Evolutionary conservation across 768 basidiomycete genomes (phyloP), one percentile per base, ranked within the genome.

Genomic region (Lentinula raphanica): DNA sequence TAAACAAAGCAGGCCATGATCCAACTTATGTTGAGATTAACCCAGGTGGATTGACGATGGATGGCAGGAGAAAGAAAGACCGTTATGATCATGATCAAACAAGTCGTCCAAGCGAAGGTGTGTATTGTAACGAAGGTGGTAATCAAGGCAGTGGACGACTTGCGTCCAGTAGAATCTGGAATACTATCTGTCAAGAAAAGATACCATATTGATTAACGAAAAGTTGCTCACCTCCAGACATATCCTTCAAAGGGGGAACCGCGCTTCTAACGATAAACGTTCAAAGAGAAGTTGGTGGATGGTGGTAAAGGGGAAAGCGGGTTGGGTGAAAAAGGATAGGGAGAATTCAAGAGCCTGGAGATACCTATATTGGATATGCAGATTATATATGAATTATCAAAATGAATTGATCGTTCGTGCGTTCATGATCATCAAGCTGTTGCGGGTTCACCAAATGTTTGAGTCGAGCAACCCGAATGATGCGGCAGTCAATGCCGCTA

Each of bases 11-110:
- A 61, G 2, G 60, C 50, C 39, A 61, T 25, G 11, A 61, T 58
- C 60, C 60, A 61, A 45, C 58, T 61, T 17, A 61, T 46, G 32
- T 55, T 58, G 44, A 61, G 58, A 39, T 61, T 61, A 36, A 61
- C n/a, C 60, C 60, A 61, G 23, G 60, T 58, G 38, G 56, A 27
- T 17, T 45, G 50, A 23, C 60, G 60, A n/a, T 36, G 32, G n/a
- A 61, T 46, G 27, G 48, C 35, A 15, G 32, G 42, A 15, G 50
- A 55, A 8, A 42, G 23, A 13, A 58, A 17, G 58, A 58, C 60
- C 1, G 57, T 58, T 17, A 35, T 11, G 15, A 55, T 49, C 35
- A 61, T 58, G 12, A 58, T 36, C 25, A 42, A 11, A 32, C 31
- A 49, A 45, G 40, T 48, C 19, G 45, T 39, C 57, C 49, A 61